Conservation (phyloP, 371 early-diverging fungal genomes). For the Dichotomocladium elegans region DNA sequence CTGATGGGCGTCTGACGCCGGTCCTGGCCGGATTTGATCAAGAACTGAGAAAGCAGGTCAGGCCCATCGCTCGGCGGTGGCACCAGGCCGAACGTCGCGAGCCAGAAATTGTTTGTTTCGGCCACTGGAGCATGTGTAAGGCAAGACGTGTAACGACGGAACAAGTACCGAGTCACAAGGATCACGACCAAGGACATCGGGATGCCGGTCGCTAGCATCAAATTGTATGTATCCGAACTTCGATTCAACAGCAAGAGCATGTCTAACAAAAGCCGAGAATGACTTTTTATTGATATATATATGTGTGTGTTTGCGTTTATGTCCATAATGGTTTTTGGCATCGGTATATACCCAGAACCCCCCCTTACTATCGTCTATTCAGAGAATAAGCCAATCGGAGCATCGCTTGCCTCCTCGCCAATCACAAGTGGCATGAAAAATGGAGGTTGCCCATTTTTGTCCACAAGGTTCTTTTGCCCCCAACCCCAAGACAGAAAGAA, state of each 20-base stretch:
- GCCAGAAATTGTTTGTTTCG: conserved; percentile 20
- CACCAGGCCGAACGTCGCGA: conserved; percentile 33
- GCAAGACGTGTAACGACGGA: conserved; percentile 22
- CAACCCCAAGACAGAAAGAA: no score
- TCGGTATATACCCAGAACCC: not conserved
- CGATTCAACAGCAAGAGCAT: no score
- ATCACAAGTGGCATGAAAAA: no score
- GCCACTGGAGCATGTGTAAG: conserved; percentile 28
- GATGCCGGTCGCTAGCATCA: not conserved
- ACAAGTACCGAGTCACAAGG: conserved; percentile 12
- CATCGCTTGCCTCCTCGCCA: not conserved
- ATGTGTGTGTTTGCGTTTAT: not conserved
- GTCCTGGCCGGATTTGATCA: conserved; percentile 35
- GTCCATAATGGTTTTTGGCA: not conserved
- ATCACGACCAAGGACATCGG: not conserved
- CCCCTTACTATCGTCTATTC: not conserved
- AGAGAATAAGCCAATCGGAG: not conserved
- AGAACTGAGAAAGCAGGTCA: conserved; percentile 32
- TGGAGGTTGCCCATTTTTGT: not conserved
- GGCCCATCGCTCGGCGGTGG: conserved; percentile 32
- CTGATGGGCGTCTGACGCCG: conserved; percentile 22
- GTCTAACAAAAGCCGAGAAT: not conserved
- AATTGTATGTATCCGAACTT: no score
- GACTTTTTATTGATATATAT: not conserved
- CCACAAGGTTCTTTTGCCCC: no score